A percentile compares a stretch with the other conserved stretches of the same genome.
These are phyloP conservation scores for Monosporascus sp. DNA, from an alignment of 2,329 filamentous ascomycete genomes.

Conservation along the genomic window DNA sequence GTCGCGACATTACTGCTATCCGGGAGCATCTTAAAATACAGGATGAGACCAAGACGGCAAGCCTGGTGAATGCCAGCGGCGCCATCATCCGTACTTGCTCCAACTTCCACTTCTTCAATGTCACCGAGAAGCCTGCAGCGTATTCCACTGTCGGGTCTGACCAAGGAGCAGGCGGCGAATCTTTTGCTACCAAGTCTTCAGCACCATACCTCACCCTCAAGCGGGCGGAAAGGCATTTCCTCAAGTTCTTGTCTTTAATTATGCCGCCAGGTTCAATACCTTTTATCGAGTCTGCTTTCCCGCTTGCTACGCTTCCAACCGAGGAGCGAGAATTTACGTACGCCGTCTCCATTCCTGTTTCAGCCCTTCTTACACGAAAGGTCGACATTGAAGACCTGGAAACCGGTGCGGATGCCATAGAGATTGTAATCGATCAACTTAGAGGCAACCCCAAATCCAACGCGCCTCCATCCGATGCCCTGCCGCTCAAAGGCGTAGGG, in stretches of 20 bases:
- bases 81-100: constrained; percentile 60
- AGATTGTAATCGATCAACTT: constrained; percentile 44
- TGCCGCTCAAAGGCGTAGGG: background rate
- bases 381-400: constrained; percentile 61
- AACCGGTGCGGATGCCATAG: constrained; percentile 62
- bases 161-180: constrained; percentile 9
- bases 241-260: constrained; percentile 61
- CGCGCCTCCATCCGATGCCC: too few species aligned
- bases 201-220: constrained; percentile 63
- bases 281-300: constrained; percentile 59
- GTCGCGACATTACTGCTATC: constrained; percentile 60
- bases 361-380: constrained; percentile 45
- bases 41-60: constrained; percentile 49
- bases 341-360: constrained; percentile 56
- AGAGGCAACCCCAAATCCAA: too few species aligned
- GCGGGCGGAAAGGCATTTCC: constrained; percentile 61
- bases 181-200: constrained; percentile 32
- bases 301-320: constrained; percentile 54
- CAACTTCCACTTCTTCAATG: constrained; percentile 73
- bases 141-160: constrained; percentile 8
- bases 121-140: constrained; percentile 49
- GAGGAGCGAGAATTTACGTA: constrained; percentile 61
- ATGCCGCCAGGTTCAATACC: constrained; percentile 49
- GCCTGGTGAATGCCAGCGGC: constrained; percentile 51
- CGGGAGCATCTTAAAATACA: constrained; percentile 55